These are phyloP conservation scores for Penicillium janthinellum DNA, from an alignment of 2,329 filamentous ascomycete genomes.

Conservation along the genomic window DNA sequence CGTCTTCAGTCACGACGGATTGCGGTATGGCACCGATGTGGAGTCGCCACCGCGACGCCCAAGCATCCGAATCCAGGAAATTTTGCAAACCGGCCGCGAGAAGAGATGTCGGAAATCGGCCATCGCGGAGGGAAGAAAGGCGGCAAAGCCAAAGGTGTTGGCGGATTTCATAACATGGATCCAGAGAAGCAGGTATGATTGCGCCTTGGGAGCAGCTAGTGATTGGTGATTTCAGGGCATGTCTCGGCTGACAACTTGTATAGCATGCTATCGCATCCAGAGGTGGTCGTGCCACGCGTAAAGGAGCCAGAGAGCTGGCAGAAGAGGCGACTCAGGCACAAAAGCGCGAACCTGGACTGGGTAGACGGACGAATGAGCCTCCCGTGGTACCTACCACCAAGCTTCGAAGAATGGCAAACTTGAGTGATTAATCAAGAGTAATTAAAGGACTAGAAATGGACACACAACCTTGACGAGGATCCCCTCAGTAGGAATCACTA, in stretches of 20 bases:
- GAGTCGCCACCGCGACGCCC: constrained; percentile 21
- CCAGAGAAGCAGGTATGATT: constrained; percentile 32
- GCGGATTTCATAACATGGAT: constrained; percentile 33
- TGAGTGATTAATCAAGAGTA: not conserved
- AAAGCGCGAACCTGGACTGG: not conserved
- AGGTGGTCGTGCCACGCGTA: constrained; percentile 26
- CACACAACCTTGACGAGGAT: not conserved
- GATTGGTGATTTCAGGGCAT: not conserved
- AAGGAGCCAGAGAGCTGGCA: constrained; percentile 12
- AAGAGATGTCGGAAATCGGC: constrained; percentile 29
- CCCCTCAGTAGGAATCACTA: not conserved
- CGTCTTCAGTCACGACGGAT: constrained; percentile 4
- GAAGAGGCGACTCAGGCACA: constrained; percentile 11
- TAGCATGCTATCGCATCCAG: constrained; percentile 31
- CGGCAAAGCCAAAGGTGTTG: constrained; percentile 29
- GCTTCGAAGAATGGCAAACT: constrained; percentile 26
- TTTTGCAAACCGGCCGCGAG: constrained; percentile 36
- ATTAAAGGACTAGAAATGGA: not conserved
- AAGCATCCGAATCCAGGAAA: constrained; percentile 37
- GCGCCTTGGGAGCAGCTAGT: not conserved
- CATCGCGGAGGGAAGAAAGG: constrained; percentile 32
- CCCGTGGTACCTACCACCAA: constrained; percentile 25
- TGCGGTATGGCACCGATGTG: constrained; percentile 8
- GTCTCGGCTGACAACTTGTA: not conserved
- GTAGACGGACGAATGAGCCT: constrained; percentile 16